Conservation (phyloP, 257 asterid genomes). For the Salvia hispanica region DNA sequence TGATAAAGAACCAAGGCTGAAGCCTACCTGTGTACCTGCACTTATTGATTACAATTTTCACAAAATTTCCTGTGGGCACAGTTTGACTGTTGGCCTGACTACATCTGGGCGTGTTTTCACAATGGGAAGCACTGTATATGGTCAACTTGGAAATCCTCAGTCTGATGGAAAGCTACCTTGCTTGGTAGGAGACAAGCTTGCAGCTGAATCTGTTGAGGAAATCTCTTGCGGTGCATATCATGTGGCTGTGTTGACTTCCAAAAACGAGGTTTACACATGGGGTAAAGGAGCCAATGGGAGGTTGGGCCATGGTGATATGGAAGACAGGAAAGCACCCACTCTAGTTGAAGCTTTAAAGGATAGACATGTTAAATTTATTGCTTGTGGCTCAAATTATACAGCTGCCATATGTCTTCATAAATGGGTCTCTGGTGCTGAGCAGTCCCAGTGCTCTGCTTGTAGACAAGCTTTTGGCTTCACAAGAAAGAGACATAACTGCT, state of each 20-base stretch:
- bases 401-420: constrained; percentile 84
- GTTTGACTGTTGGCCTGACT: constrained; percentile 78
- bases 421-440: constrained; percentile 93
- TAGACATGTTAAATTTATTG: constrained; percentile 76
- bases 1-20: constrained; percentile 80
- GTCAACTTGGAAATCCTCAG: constrained; percentile 84
- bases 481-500: constrained; percentile 90
- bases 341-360: constrained; percentile 82
- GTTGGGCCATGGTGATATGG: constrained; percentile 91
- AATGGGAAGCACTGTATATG: constrained; percentile 91
- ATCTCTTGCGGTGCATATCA: constrained; percentile 87
- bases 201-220: constrained; percentile 69
- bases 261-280: constrained; percentile 91
- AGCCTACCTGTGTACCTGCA: constrained; percentile 90
- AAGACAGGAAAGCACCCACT: constrained; percentile 78
- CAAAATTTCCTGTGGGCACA: constrained; percentile 85
- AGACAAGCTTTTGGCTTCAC: constrained; percentile 94
- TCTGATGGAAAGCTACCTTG: constrained; percentile 85
- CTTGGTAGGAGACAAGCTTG: constrained; percentile 70
- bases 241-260: constrained; percentile 76
- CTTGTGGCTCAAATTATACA: constrained; percentile 90
- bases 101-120: constrained; percentile 80
- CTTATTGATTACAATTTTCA: constrained; percentile 85
- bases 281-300: constrained; percentile 97
- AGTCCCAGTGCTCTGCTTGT: constrained; percentile 92